Percentiles rank a stretch among this genome's conserved stretches.
phyloP scores from a whole-genome alignment of 306 rosid genomes.

The Vicia villosa region DNA sequence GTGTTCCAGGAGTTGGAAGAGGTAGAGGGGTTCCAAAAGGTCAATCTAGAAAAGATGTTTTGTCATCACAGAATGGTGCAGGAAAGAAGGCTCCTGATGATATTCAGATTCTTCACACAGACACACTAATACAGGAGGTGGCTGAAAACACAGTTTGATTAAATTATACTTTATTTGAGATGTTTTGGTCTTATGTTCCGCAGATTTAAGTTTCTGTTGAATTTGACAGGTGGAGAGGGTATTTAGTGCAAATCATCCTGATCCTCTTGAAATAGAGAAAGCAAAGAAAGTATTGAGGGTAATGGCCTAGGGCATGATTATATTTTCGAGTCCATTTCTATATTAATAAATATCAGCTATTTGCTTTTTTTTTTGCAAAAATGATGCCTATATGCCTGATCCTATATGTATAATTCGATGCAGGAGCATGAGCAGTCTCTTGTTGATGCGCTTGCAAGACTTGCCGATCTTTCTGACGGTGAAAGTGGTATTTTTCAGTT shows the following conservation, averaged over 20 bases:
- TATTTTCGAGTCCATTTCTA: neutral
- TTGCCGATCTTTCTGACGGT: constrained; percentile 74
- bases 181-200: constrained; percentile 3
- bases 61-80: constrained; percentile 76
- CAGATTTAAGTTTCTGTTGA: constrained; percentile 23
- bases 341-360: constrained; percentile 1
- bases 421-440: constrained; percentile 97
- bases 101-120: constrained; percentile 83
- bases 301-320: constrained; percentile 26
- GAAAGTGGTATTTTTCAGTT: constrained; percentile 72
- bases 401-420: constrained; percentile 20
- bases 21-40: constrained; percentile 79
- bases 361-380: constrained; percentile 11
- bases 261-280: constrained; percentile 79
- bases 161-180: constrained; percentile 1
- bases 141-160: constrained; percentile 20
- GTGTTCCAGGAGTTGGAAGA: constrained; percentile 70
- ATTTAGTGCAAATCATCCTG: constrained; percentile 84
- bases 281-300: constrained; percentile 93
- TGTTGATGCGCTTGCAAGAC: constrained; percentile 79
- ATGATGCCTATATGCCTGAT: constrained; percentile 20
- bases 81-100: constrained; percentile 81
- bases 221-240: constrained; percentile 81
- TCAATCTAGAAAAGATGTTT: constrained; percentile 76
- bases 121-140: constrained; percentile 85